Base-by-base conservation (phyloP, 2,329 filamentous ascomycete species). In the Chaetothyriales sp. region DNA sequence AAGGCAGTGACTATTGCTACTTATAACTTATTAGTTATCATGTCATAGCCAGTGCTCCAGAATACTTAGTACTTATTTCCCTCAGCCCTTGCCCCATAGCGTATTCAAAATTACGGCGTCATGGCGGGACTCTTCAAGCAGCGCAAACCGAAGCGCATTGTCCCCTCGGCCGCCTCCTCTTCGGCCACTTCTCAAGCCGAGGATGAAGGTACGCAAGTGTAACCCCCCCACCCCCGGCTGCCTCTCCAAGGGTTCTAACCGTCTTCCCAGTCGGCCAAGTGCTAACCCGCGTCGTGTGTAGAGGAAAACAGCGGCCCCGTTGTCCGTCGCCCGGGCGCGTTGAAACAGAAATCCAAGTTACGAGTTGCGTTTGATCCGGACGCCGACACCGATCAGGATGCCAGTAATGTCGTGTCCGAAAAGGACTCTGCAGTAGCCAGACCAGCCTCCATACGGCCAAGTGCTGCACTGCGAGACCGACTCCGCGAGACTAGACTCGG, bases 331-430 rank as follows among this genome's bases (percentile, higher is more conserved):
- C 77, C 77, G n/a, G 57, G 65, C n/a, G 80, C 78, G 60, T 61
- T 67, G 51, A 78, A 82, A 53, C 90, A 88, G 66, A 87, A 86
- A 63, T 83, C 84, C 3, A 81, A 81, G 15, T 76, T 86, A 2
- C 80, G 85, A 5, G 74, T 94, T 19, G 94, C 88, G 0, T 94
- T 95, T 65, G 86, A 83, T 0, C 77, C 73, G 25, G 74, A 76
- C 47, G 76, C 75, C 8, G 73, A 74, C 18, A 28, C 44, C n/a
- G 18, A 47, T 18, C 9, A 47, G 20, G 22, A 22, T 18, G 22
- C 19, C 22, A 47, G 20, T 19, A 29, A 22, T 47, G 22, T 5
- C 8, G 3, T 18, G 8, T 47, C 46, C 10, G 46, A 47, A 25
- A 47, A 28, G 5, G 46, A 47, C 20, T n/a, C 19, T 18, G 10